These are phyloP conservation scores for Phytophthora cryptogea DNA, from an alignment of 352 stramenopile genomes.

Conservation along the genomic window DNA sequence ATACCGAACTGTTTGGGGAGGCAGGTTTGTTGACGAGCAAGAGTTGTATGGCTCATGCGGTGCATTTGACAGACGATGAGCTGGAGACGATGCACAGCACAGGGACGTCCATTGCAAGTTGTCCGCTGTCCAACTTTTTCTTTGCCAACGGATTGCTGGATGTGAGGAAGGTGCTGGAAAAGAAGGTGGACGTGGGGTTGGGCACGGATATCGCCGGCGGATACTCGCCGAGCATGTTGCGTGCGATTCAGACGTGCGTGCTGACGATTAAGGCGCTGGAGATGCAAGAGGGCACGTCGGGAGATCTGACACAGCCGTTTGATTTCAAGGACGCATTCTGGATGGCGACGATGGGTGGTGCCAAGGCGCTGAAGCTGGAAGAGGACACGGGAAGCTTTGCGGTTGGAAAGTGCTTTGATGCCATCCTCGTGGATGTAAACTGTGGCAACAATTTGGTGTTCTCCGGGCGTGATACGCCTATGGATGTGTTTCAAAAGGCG, in stretches of 20 bases:
- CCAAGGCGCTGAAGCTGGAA: constrained; percentile 68
- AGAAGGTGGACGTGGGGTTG: constrained; percentile 60
- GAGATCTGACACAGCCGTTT: constrained; percentile 24
- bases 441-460: constrained; percentile 58
- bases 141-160: constrained; percentile 80
- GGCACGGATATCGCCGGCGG: constrained; percentile 92
- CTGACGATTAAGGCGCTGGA: constrained; percentile 71
- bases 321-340: constrained; percentile 89
- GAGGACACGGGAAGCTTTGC: constrained; percentile 80
- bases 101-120: constrained; percentile 83
- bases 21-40: constrained; percentile 66
- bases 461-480: constrained; percentile 37
- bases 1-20: constrained; percentile 75
- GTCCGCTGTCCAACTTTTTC: constrained; percentile 92
- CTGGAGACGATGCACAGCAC: constrained; percentile 50
- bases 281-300: constrained; percentile 37
- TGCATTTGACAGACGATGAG: constrained; percentile 78
- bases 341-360: constrained; percentile 87
- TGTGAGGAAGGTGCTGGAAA: constrained; percentile 54
- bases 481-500: constrained; percentile 85
- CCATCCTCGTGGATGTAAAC: constrained; percentile 71
- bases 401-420: constrained; percentile 85
- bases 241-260: constrained; percentile 81
- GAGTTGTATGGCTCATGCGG: constrained; percentile 88
- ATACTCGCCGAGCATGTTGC: constrained; percentile 90